Base-by-base conservation (phyloP, 345 rosid genomes). In the Capsella bursapastoris region DNA sequence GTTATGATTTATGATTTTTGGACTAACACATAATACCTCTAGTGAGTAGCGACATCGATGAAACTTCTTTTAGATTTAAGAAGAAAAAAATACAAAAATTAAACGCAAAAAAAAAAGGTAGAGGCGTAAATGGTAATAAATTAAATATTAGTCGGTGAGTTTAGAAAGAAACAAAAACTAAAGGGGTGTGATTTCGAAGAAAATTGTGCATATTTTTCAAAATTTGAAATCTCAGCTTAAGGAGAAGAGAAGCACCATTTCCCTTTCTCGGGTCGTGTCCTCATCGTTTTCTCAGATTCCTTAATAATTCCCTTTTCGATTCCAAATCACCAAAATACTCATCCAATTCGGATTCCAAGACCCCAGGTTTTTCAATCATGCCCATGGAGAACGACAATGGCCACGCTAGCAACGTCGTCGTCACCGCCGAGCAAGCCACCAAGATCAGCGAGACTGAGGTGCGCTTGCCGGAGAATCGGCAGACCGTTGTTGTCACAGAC, bases 321-420 rank as follows among this genome's bases (percentile, higher is more conserved):
- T 22, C 25, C 25, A 22, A 22, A 22, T 22, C 25, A 7, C 76
- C 76, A 45, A 48, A 5, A 57, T 9, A 18, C 70, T 55, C 18
- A 5, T 11, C 35, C 1, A 43, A 27, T 10, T 57, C 57, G 51
- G 77, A 78, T 72, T 78, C 72, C 70, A 18, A 34, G 53, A 10
- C 70, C 74, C 68, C 69, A 68, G 71, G 35, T 53, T 68, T 53
- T 68, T 1, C 57, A 68, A 38, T 53, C 75, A 73, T 73, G 78
- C 70, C 78, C 57, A 68, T 79, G 78, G 78, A 79, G 82, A 79
- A 79, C 71, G 67, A 73, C 67, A 79, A 68, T 25, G 74, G 70
- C 70, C 65, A 38, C 49, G 75, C 12, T n/a, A n/a, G 14, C 75
- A 79, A 73, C 67, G 70, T 73, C 78, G 71, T 68, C 74, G 51